Evolutionary conservation across 352 stramenopile species (phyloP).

Genomic region (Phytophthora meadii): DNA sequence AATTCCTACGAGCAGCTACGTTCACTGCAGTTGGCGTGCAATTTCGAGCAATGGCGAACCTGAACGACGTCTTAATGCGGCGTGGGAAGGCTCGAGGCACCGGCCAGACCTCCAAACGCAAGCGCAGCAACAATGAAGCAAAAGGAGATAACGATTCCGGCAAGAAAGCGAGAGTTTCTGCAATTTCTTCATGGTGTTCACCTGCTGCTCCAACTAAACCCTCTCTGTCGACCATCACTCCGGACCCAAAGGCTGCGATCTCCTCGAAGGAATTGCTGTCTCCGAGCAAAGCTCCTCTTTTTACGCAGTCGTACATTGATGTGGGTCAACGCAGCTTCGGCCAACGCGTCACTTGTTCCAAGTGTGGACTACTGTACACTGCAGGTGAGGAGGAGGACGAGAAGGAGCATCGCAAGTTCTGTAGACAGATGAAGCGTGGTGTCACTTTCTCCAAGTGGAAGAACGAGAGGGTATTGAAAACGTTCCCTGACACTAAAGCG

Average conservation of each 20-base stretch:
- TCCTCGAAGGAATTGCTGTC: conserved; percentile 11
- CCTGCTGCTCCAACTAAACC: conserved; percentile 22
- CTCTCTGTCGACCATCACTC: conserved; percentile 27
- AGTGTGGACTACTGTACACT: conserved; percentile 79
- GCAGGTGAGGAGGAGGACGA: conserved; percentile 77
- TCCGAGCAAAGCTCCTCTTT: conserved; percentile 18
- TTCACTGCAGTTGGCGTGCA: conserved; percentile 4
- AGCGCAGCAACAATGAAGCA: conserved; percentile 23
- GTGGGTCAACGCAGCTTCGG: conserved; percentile 79
- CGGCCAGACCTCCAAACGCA: conserved; percentile 41
- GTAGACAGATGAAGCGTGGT: conserved; percentile 45
- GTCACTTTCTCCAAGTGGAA: conserved; percentile 75
- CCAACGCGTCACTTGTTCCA: conserved; percentile 59
- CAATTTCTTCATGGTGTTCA: conserved; percentile 21
- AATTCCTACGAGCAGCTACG: conserved; percentile 1
- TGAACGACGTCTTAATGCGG: conserved; percentile 61
- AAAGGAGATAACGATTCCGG: background rate
- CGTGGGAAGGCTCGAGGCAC: conserved; percentile 22
- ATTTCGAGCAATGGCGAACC: conserved; percentile 24
- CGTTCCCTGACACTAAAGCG: conserved; percentile 48
- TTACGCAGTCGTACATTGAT: conserved; percentile 76
- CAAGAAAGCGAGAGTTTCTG: conserved; percentile 27
- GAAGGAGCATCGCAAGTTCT: conserved; percentile 73
- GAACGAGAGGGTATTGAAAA: conserved; percentile 57
- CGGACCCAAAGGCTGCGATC: conserved; percentile 20